Evolutionary conservation across 2,329 filamentous ascomycete genomes (phyloP), one percentile per base, ranked within the genome.

Genomic region (Sarocladiaceae sp.): DNA sequence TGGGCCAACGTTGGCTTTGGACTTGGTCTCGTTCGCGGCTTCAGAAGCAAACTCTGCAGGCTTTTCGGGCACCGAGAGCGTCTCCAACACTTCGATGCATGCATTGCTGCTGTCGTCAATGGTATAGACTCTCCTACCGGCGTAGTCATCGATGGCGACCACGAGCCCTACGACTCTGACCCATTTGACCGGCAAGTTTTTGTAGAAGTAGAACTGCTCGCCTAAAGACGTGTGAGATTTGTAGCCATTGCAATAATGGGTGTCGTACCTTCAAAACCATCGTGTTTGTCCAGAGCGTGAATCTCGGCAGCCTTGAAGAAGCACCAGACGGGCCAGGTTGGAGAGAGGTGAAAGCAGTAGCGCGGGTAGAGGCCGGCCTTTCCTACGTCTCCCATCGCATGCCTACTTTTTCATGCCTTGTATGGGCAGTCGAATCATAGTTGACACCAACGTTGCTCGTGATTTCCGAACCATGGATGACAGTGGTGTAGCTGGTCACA

Each of bases 151-250:
- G 27, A 80, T 63, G 11, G 75, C 77, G 45, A 89, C 80, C 18
- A 91, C 73, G 7, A 88, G 62, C 23, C 87, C 87, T 6, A 80
- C 74, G 24, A 90, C 62, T 49, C 82, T 80, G 44, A 86, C 76
- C 77, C 82, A 90, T 72, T 80, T 79, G 53, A 91, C 79, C 0
- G 86, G 86, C 52, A 90, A 80, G 60, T 89, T 90, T 41, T 72
- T 63, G 64, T 81, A 73, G 61, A 89, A 88, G 58, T 72, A 82
- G 26, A 82, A 67, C 50, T 73, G 66, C 20, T 53, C 50, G 6
- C 50, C 74, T 68, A 44, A 1, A 3, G 7, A 31, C 27, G 10
- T 43, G 3, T 26, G 18, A 6, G 13, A 19, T 10, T 29, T 9
- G 26, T 29, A 7, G 7, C 26, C 13, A 29, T 13, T 29, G 7